A percentile compares a stretch with the other conserved stretches of the same genome.
phyloP scores from a whole-genome alignment of 306 rosid species.

The Pachyrhizus erosus region DNA sequence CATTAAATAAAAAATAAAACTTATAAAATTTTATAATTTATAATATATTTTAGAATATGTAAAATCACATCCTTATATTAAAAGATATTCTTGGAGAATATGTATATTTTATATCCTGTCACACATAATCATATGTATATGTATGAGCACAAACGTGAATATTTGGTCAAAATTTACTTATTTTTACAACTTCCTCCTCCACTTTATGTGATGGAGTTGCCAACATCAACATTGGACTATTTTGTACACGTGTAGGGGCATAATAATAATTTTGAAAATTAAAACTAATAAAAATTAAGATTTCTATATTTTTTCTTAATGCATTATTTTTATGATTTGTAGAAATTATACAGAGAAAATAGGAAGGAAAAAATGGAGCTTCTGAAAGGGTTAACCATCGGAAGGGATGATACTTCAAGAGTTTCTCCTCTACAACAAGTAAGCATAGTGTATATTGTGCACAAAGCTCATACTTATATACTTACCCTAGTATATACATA shows the following conservation, averaged over 20 bases:
- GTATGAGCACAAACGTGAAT: not conserved
- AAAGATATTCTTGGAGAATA: not conserved
- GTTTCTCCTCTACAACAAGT: constrained; percentile 76
- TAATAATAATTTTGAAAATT: not conserved
- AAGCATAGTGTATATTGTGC: not conserved
- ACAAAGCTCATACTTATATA: not conserved
- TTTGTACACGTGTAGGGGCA: not conserved
- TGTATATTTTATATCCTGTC: not conserved
- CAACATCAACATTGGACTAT: not conserved
- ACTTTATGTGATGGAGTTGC: not conserved
- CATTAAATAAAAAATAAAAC: not conserved
- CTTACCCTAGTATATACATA: not conserved
- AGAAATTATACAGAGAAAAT: constrained; percentile 79
- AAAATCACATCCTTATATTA: not conserved
- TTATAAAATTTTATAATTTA: not conserved
- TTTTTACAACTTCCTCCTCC: not conserved
- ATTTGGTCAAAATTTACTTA: not conserved
- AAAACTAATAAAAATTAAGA: not conserved
- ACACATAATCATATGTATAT: not conserved
- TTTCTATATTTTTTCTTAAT: not conserved
- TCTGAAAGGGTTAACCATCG: constrained; percentile 65
- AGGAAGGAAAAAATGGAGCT: constrained; percentile 85
- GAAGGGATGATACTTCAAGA: constrained; percentile 53
- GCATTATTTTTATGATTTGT: not conserved
- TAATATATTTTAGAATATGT: not conserved